Evolutionary conservation across 176 grass and related monocot species (phyloP), one percentile per base, ranked within the genome.

Genomic region (Avena insularis): DNA sequence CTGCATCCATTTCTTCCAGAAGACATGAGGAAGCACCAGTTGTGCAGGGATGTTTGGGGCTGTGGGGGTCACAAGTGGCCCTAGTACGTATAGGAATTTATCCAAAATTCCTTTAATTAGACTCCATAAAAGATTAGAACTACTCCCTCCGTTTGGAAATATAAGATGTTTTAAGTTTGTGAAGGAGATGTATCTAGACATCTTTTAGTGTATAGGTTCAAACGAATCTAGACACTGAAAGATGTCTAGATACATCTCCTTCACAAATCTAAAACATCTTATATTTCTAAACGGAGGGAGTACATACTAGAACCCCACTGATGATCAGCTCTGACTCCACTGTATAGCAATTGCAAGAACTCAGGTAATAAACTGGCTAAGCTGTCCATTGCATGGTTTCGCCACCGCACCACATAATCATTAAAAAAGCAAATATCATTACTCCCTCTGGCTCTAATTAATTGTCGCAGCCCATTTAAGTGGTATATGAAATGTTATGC

Each of bases 1-100:
- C 23, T 79, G 80, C 40, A 66, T 75, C 46, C 31, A 82, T 75
- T 51, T 82, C 47, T 87, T 57, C 71, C 60, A 66, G 16, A 87
- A 67, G 71, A 81, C 11, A 57, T 50, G 54, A 78, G 23, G 76
- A 35, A 79, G 33, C 31, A 83, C 23, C 56, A 63, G 40, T 77
- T 54, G 13, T 20, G 4, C 31, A 83, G 66, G 33, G 51, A 72
- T 23, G 25, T 23, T 84, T 62, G 45, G 9, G 31, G 55, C 70
- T 61, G 5, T 49, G 5, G 54, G 61, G 54, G n/a, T 61, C 40
- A 75, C 14, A 62, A 64, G 61, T 14, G n/a, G 21, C 11, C 36
- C 54, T 61, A 20, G 19, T 61, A 61, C 33, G 82, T 58, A 73
- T 49, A 61, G 11, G 82, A 66, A 33, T 66, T 66, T 50, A 84